phyloP scores from a whole-genome alignment of 2,329 filamentous ascomycete species.

The Trichophyton schoenleinii region DNA sequence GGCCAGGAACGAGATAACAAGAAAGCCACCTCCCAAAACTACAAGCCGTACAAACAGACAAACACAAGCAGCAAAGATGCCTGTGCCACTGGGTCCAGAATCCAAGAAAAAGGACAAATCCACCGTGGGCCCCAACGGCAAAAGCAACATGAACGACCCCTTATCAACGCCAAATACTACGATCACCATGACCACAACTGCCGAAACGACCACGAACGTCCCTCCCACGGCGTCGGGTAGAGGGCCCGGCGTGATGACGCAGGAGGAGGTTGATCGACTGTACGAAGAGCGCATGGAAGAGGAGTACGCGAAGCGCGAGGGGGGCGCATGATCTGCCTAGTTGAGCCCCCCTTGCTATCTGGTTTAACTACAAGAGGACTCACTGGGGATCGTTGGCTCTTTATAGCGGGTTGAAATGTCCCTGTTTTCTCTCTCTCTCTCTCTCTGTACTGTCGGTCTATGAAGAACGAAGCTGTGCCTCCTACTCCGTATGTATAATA shows the following conservation, averaged over 20 bases:
- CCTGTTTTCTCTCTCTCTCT: too few relatives aligned
- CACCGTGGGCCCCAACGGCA: constrained; percentile 3
- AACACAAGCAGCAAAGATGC: neutral
- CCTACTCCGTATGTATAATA: too few relatives aligned
- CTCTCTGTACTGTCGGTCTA: too few relatives aligned
- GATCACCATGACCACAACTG: neutral
- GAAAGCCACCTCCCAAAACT: neutral
- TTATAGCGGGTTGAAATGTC: too few relatives aligned
- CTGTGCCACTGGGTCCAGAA: neutral
- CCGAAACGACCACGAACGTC: constrained; percentile 1
- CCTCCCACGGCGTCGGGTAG: neutral
- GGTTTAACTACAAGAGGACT: too few relatives aligned
- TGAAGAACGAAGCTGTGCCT: too few relatives aligned
- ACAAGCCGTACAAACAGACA: neutral
- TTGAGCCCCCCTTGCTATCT: too few relatives aligned
- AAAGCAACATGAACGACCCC: constrained; percentile 1
- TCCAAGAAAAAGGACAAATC: constrained; percentile 1
- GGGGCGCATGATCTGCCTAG: constrained; percentile 20
- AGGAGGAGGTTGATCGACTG: constrained; percentile 31
- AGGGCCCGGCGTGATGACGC: constrained; percentile 18
- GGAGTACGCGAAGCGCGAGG: constrained; percentile 36
- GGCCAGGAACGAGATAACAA: neutral
- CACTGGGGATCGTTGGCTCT: too few relatives aligned
- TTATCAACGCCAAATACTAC: constrained; percentile 1
- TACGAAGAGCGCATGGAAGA: constrained; percentile 38